Percentiles rank a stretch among this genome's conserved stretches.
phyloP scores from a whole-genome alignment of 2,329 filamentous ascomycete genomes.

The Graphium sp. region DNA sequence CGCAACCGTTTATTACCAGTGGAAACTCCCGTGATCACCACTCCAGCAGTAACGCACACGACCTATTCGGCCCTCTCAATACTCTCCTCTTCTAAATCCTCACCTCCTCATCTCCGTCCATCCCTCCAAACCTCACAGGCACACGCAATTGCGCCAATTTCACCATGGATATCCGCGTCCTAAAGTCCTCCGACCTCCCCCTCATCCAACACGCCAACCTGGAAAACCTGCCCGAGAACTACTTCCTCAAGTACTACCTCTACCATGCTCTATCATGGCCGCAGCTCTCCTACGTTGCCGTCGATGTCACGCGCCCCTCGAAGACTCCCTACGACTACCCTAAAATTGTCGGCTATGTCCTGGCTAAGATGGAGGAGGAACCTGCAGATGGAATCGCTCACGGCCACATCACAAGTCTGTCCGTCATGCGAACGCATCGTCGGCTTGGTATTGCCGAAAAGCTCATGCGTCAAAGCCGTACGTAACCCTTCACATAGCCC shows the following conservation, averaged over 20 bases:
- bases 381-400: conserved; percentile 79
- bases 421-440: conserved; percentile 91
- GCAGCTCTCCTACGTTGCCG: conserved; percentile 89
- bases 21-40: no score
- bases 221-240: conserved; percentile 97
- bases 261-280: conserved; percentile 98
- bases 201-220: conserved; percentile 97
- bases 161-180: conserved; percentile 80
- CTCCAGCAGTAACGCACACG: no score
- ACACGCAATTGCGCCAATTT: conserved; percentile 9
- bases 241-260: conserved; percentile 99
- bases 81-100: no score
- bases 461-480: conserved; percentile 91
- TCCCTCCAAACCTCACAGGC: conserved; percentile 13
- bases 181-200: conserved; percentile 69
- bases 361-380: conserved; percentile 99
- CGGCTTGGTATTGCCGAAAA: conserved; percentile 88
- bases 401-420: conserved; percentile 89
- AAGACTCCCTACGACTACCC: conserved; percentile 76
- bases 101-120: no score
- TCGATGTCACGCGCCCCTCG: conserved; percentile 69
- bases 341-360: conserved; percentile 97
- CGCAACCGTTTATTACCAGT: no score
- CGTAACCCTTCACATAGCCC: conserved; percentile 16
- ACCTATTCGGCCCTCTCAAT: no score